Base-by-base conservation (phyloP, 306 rosid species). In the Begonia masoniana region DNA sequence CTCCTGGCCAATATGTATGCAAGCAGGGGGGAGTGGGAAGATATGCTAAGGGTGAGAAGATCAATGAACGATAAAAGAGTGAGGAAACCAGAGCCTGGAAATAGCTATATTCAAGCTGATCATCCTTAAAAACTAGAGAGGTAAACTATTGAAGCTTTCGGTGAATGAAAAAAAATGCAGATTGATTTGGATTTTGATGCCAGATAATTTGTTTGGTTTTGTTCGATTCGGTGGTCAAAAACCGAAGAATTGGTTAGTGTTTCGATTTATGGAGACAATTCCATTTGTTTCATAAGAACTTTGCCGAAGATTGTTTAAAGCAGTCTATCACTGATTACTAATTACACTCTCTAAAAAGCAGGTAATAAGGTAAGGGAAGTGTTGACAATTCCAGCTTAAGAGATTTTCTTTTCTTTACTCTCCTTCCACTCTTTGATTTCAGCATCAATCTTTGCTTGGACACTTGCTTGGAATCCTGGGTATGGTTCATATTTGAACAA, bases 1-100 rank as follows among this genome's bases (percentile, higher is more conserved):
- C 93, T 82, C 69, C 73, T 82, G 13, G 84, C 91, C 21, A 84
- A 62, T 73, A 71, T 71, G 70, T 79, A 88, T 54, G 97, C 88
- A 52, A 82, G 79, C 23, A 36, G 13, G 1, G 87, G 79, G n/a
- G 68, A 62, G 48, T 84, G 95, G 95, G 74, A 61, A 15, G 74
- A 79, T 41, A 78, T 71, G 71, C 57, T 56, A 47, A 52, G 56
- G 51, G 69, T 74, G 61, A 78, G 95, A 63, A 69, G 65, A 63
- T 65, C 81, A 49, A 62, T 71, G 85, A 56, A 43, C 13, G 65
- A 59, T 6, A 65, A 76, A 64, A 55, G 69, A 70, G 76, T 84
- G 49, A 61, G 54, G 55, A 84, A 84, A 68, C 72, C 76, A 16
- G 62, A 68, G 74, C 81, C 84, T 0, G 94, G 83, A 12, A 72